Evolutionary conservation across 345 rosid genomes (phyloP).

Genomic region (Microthlaspi erraticum): DNA sequence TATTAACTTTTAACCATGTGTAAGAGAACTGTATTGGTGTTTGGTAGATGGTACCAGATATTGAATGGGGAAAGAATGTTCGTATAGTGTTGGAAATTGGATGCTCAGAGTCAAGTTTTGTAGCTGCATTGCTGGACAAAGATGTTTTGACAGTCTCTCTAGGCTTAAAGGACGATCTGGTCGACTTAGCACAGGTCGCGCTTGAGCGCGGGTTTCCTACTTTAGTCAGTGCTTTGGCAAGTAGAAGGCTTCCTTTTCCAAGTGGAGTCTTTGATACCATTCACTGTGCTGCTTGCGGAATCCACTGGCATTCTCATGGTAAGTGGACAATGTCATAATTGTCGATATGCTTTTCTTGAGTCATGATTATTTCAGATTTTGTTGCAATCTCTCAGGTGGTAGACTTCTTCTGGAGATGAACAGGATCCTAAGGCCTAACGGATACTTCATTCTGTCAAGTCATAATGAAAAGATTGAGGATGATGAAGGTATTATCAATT

Average conservation of each 20-base stretch:
- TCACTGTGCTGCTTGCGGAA: constrained; percentile 81
- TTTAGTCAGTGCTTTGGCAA: constrained; percentile 68
- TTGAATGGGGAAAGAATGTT: constrained; percentile 98
- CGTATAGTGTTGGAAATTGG: constrained; percentile 88
- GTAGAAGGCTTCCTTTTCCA: constrained; percentile 88
- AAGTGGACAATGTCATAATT: constrained; percentile 22
- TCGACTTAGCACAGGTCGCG: constrained; percentile 87
- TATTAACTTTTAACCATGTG: not conserved
- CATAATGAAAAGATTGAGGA: constrained; percentile 72
- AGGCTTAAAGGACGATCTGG: constrained; percentile 90
- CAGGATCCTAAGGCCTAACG: constrained; percentile 82
- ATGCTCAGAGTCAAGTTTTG: constrained; percentile 74
- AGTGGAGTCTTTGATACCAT: constrained; percentile 89
- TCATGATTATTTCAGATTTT: constrained; percentile 8
- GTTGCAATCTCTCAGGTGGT: constrained; percentile 61
- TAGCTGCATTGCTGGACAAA: constrained; percentile 76
- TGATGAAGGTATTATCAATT: constrained; percentile 64
- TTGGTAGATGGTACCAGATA: constrained; percentile 96
- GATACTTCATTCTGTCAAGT: constrained; percentile 90
- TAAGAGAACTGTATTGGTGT: constrained; percentile 40
- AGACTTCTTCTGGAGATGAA: constrained; percentile 93
- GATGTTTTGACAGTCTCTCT: constrained; percentile 73
- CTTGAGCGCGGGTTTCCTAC: constrained; percentile 94
- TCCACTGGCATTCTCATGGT: constrained; percentile 90
- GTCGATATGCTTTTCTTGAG: not conserved